Conservation (phyloP, 495 filamentous ascomycete genomes). For the Tuber microsphaerosporum region DNA sequence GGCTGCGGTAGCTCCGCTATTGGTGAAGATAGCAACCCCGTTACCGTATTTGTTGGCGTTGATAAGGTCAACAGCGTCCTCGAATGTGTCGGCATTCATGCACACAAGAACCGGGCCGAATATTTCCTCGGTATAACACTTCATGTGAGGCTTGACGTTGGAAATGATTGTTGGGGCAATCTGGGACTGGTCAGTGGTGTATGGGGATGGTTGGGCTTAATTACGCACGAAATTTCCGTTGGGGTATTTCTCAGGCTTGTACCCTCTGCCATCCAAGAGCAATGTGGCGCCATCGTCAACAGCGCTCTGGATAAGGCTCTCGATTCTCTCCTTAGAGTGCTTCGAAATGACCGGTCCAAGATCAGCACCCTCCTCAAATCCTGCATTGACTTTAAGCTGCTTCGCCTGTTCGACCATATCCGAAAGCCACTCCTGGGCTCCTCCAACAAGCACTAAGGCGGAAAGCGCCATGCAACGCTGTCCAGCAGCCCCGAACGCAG, state of each 20-base stretch:
- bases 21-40: constrained; percentile 60
- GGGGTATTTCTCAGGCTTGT: constrained; percentile 84
- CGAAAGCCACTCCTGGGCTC: constrained; percentile 85
- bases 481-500: constrained; percentile 92
- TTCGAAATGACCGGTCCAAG: constrained; percentile 93
- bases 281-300: constrained; percentile 92
- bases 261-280: constrained; percentile 84
- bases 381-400: constrained; percentile 80
- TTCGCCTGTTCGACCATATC: constrained; percentile 90
- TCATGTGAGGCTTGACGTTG: constrained; percentile 84
- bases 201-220: constrained; percentile 3
- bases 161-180: constrained; percentile 87
- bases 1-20: constrained; percentile 54
- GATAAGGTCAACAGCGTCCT: constrained; percentile 63
- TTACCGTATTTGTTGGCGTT: constrained; percentile 63
- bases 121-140: constrained; percentile 93
- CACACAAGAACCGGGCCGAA: constrained; percentile 92
- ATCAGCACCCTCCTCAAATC: constrained; percentile 90
- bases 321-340: constrained; percentile 85
- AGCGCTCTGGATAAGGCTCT: constrained; percentile 76
- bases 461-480: constrained; percentile 98
- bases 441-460: constrained; percentile 86
- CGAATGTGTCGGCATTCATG: constrained; percentile 72
- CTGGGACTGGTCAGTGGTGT: constrained; percentile 42
- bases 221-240: constrained; percentile 82